Percentiles rank a stretch among this genome's conserved stretches.
phyloP scores from a whole-genome alignment of 1,139 yeast genomes.

The Wickerhamomyces sp. region DNA sequence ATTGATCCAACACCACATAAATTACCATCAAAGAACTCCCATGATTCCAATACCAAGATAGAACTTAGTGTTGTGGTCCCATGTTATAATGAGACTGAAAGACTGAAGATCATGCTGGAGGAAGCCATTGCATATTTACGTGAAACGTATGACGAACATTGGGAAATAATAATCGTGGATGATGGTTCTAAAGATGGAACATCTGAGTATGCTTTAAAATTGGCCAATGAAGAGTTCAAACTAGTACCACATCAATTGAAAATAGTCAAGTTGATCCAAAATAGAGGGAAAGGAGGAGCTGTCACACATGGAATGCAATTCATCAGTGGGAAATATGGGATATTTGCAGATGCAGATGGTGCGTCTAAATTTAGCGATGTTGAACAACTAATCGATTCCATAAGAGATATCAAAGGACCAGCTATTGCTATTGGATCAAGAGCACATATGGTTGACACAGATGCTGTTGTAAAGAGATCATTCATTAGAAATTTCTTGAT shows the following conservation, averaged over 20 bases:
- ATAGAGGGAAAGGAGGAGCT: constrained; percentile 97
- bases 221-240: constrained; percentile 47
- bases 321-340: constrained; percentile 63
- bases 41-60: constrained; percentile 28
- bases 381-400: constrained; percentile 42
- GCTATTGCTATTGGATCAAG: constrained; percentile 87
- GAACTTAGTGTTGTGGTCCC: constrained; percentile 79
- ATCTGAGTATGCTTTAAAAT: constrained; percentile 58
- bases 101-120: constrained; percentile 71
- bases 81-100: constrained; percentile 77
- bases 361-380: constrained; percentile 82
- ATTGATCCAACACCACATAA: constrained; percentile 16
- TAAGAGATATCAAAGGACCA: constrained; percentile 36
- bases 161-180: constrained; percentile 84
- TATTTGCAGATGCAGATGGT: constrained; percentile 98
- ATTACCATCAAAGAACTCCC: constrained; percentile 11
- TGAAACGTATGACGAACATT: constrained; percentile 32
- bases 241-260: constrained; percentile 59
- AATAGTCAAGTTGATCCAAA: constrained; percentile 61
- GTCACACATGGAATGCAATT: constrained; percentile 89
- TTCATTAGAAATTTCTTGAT: constrained; percentile 83
- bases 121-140: constrained; percentile 64
- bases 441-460: constrained; percentile 95
- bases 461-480: constrained; percentile 91
- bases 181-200: constrained; percentile 91